A percentile compares a stretch with the other conserved stretches of the same genome.
These are phyloP conservation scores for Clonostachys solani DNA, from an alignment of 2,329 filamentous ascomycete species.

Conservation along the genomic window DNA sequence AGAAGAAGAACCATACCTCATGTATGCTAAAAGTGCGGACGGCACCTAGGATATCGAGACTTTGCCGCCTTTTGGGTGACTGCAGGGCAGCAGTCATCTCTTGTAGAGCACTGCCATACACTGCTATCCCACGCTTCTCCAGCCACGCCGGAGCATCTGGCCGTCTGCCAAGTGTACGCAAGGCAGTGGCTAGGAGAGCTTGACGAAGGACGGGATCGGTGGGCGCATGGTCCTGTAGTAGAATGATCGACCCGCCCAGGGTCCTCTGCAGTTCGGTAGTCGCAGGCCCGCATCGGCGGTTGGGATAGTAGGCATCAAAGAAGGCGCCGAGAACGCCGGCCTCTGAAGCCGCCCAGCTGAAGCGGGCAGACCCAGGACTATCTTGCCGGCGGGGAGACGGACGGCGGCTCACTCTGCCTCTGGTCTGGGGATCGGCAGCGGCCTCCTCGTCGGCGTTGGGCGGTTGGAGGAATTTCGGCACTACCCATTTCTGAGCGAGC, in stretches of 20 bases:
- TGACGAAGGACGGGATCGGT: neutral
- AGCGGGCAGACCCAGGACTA: too few relatives aligned
- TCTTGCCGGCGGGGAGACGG: too few relatives aligned
- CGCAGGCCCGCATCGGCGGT: slow-evolving; percentile 1
- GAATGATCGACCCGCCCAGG: neutral
- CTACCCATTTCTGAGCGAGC: too few relatives aligned
- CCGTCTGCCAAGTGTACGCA: neutral
- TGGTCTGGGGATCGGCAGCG: too few relatives aligned
- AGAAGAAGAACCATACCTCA: neutral
- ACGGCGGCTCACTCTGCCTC: too few relatives aligned
- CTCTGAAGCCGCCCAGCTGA: too few relatives aligned
- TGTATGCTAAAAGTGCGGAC: slow-evolving; percentile 1
- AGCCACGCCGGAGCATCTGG: neutral
- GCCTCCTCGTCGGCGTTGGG: too few relatives aligned
- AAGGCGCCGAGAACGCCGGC: neutral
- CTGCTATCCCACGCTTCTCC: neutral
- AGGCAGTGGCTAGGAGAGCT: neutral
- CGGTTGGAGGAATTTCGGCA: too few relatives aligned
- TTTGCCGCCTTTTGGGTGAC: neutral
- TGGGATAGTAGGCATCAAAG: slow-evolving; percentile 6
- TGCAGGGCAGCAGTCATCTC: neutral
- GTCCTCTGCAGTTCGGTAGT: neutral
- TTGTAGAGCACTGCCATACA: slow-evolving; percentile 2
- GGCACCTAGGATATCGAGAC: neutral
- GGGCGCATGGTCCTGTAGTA: neutral